These are phyloP conservation scores for Debaryomyces subglobosus DNA, from an alignment of 1,139 yeast species.

Conservation along the genomic window DNA sequence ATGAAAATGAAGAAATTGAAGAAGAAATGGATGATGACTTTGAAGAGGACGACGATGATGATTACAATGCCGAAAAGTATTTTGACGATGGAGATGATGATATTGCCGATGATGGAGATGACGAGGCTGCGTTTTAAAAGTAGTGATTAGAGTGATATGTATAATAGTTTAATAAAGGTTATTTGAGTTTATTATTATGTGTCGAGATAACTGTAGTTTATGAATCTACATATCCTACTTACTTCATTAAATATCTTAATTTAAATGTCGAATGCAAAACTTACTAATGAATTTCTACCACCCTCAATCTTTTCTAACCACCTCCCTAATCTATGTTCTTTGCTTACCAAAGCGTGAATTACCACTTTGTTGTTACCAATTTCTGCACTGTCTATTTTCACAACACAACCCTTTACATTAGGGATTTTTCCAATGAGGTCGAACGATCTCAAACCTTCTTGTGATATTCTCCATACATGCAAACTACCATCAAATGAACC, in stretches of 20 bases:
- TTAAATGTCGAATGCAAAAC: slow-evolving; percentile 42
- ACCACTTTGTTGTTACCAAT: slow-evolving; percentile 51
- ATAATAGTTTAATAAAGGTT: slow-evolving; percentile 6
- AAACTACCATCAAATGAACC: slow-evolving; percentile 88
- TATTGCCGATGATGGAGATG: slow-evolving; percentile 75
- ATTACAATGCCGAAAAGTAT: slow-evolving; percentile 55
- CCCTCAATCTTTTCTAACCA: slow-evolving; percentile 56
- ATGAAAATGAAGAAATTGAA: slow-evolving; percentile 43
- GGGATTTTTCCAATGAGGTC: slow-evolving; percentile 54
- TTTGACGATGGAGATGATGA: slow-evolving; percentile 80
- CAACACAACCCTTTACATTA: slow-evolving; percentile 74
- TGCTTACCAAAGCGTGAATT: slow-evolving; percentile 69
- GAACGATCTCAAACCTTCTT: slow-evolving; percentile 63
- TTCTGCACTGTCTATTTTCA: slow-evolving; percentile 68
- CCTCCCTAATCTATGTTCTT: slow-evolving; percentile 87
- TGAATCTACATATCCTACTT: slow-evolving; percentile 3
- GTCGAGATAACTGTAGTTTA: slow-evolving; percentile 4
- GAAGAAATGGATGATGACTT: slow-evolving; percentile 60
- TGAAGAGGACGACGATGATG: slow-evolving; percentile 71
- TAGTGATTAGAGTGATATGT: slow-evolving; percentile 3
- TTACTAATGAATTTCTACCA: slow-evolving; percentile 47
- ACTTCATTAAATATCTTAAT: slow-evolving; percentile 1
- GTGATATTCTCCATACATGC: slow-evolving; percentile 73
- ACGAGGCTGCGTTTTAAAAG: slow-evolving; percentile 73
- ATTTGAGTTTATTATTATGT: slow-evolving; percentile 2